Evolutionary conservation across 179 eudicot genomes (phyloP), one percentile per base, ranked within the genome.

Genomic region (Gypsophila paniculata): DNA sequence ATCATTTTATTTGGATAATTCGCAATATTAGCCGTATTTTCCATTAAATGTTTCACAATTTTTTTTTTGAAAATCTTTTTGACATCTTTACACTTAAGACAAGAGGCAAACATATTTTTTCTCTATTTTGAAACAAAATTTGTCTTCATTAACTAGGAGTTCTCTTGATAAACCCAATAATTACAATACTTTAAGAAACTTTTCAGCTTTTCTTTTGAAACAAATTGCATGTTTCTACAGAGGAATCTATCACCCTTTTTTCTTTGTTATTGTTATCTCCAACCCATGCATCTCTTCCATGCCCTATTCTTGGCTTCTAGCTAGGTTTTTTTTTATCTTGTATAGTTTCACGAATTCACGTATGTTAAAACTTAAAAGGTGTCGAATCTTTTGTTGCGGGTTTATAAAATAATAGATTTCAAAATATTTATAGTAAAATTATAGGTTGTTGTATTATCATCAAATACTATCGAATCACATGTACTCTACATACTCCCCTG

Each of bases 141-240:
- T 61, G 65, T 61, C 65, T 18, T 61, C 12, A 29, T 61, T 61
- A 17, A 61, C 19, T 61, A 15, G 44, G 19, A 9, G 8, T 46
- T 46, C 21, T 66, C 36, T 65, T 8, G 21, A 0, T 62, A 62
- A 62, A 36, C 19, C n/a, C 34, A 26, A 5, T 65, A 44, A 65
- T 62, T 6, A 32, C 7, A 62, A 62, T 42, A 42, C 8, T 38
- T 62, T 5, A 17, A 15, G 9, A 62, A 38, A 22, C 34, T 63
- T 65, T 42, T 42, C 8, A 23, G 22, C 21, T 55, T 65, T 38
- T 54, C 65, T 57, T 74, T 66, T 54, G 58, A 74, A 52, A 36
- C 44, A 42, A 42, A 65, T 46, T 65, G 26, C 69, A 65, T 65
- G 68, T 44, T 44, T 65, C 53, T 44, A 22, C 34, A 65, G 29